Conservation (phyloP, 1,284 basidiomycete genomes). For the Cerioporus squamosus region DNA sequence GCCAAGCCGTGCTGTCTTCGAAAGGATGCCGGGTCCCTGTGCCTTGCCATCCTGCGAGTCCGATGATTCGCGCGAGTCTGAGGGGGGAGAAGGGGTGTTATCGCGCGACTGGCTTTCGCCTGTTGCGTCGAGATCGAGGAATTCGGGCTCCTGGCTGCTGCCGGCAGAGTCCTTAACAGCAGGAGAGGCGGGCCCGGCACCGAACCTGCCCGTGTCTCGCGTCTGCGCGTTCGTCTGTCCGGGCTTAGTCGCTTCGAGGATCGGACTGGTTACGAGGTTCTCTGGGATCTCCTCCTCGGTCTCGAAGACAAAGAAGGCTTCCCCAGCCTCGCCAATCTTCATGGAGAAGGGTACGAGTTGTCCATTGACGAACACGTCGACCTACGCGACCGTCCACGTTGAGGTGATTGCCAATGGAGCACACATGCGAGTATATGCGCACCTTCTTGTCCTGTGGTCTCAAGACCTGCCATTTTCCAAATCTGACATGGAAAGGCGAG, state of each 20-base stretch:
- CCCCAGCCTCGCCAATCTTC: constrained; percentile 99
- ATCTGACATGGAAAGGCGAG: constrained; percentile 97
- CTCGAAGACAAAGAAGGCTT: constrained; percentile 99
- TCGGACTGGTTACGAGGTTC: constrained; percentile 92
- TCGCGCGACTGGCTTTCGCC: neutral
- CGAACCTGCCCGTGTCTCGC: constrained; percentile 45
- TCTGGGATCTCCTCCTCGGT: constrained; percentile 94
- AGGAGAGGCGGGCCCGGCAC: constrained; percentile 24
- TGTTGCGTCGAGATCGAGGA: constrained; percentile 63
- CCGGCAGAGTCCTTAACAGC: constrained; percentile 37
- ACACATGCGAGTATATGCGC: constrained; percentile 32
- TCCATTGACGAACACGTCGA: constrained; percentile 84
- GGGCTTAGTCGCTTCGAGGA: constrained; percentile 70
- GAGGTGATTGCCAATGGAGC: neutral
- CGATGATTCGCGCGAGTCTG: neutral
- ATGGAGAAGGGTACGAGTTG: constrained; percentile 89
- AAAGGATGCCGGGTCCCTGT: constrained; percentile 20
- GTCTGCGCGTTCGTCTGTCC: constrained; percentile 36
- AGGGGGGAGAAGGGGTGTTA: neutral
- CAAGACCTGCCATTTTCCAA: constrained; percentile 97
- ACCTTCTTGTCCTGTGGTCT: constrained; percentile 95
- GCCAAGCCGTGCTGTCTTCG: constrained; percentile 33
- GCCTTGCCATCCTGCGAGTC: constrained; percentile 11
- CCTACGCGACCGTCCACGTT: constrained; percentile 46
- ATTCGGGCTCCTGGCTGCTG: constrained; percentile 59